These are phyloP conservation scores for Barnettozyma populi DNA, from an alignment of 805 yeast genomes.

Conservation along the genomic window DNA sequence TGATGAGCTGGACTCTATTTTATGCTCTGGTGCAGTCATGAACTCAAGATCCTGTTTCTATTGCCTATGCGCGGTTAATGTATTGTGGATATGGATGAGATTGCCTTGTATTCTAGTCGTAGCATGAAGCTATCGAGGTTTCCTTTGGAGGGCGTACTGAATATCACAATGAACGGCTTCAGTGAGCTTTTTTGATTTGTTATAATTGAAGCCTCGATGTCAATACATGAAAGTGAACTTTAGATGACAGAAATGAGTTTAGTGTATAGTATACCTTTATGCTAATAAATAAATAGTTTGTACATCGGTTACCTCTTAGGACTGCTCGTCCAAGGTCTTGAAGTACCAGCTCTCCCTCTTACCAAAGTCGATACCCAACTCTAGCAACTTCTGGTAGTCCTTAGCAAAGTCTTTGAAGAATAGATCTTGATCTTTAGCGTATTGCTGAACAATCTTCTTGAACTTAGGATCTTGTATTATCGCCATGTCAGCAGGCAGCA, in stretches of 20 bases:
- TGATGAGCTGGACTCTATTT: conserved; percentile 23
- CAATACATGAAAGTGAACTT: too few relatives aligned
- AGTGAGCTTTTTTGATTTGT: too few relatives aligned
- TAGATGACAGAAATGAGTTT: too few relatives aligned
- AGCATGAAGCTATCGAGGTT: too few relatives aligned
- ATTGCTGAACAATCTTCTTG: conserved; percentile 54
- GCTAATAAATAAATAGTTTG: background rate
- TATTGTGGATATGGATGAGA: too few relatives aligned
- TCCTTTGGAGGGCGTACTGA: too few relatives aligned
- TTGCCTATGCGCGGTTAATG: too few relatives aligned
- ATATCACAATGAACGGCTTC: too few relatives aligned
- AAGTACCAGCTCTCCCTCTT: conserved; percentile 41
- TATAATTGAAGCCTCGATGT: too few relatives aligned
- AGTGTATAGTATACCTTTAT: background rate
- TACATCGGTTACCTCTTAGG: background rate
- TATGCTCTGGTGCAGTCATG: conserved; percentile 24
- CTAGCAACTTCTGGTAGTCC: conserved; percentile 67
- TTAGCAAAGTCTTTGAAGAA: conserved; percentile 48
- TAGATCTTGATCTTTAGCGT: conserved; percentile 39
- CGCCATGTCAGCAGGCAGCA: conserved; percentile 80
- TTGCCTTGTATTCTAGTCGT: background rate
- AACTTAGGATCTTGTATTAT: conserved; percentile 57
- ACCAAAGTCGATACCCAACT: conserved; percentile 65
- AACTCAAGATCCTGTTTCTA: background rate
- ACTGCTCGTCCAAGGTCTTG: conserved; percentile 68